A percentile compares a stretch with the other conserved stretches of the same genome.
Evolutionary conservation across 371 early-diverging fungal genomes (phyloP).

Genomic region (Mortierella sp.): DNA sequence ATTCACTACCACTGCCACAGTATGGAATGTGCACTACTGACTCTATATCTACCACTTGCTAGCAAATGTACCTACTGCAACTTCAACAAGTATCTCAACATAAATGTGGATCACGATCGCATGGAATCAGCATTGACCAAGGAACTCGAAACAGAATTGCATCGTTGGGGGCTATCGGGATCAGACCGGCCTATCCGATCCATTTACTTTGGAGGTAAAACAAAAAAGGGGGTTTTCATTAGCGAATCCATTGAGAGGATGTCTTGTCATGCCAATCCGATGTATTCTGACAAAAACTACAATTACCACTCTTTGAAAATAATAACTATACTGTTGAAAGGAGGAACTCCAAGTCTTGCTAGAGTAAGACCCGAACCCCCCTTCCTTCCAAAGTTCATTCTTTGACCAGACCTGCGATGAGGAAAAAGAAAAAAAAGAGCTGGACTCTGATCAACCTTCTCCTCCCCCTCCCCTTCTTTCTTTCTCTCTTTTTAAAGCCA

Average conservation of each 20-base stretch:
- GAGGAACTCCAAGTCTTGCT: constrained; percentile 74
- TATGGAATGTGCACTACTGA: not conserved
- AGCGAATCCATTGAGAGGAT: not conserved
- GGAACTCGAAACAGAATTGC: constrained; percentile 57
- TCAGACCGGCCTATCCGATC: constrained; percentile 57
- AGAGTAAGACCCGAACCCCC: constrained; percentile 10
- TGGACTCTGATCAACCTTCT: too few relatives aligned
- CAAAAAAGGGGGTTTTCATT: not conserved
- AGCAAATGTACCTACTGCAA: constrained; percentile 88
- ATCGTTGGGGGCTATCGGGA: constrained; percentile 21
- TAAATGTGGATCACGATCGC: constrained; percentile 64
- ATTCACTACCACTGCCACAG: too few relatives aligned
- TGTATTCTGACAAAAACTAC: constrained; percentile 26
- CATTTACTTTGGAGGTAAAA: constrained; percentile 78
- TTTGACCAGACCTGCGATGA: too few relatives aligned
- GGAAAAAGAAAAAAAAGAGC: too few relatives aligned
- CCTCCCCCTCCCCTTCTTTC: too few relatives aligned
- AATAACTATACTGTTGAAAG: constrained; percentile 21
- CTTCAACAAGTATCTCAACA: constrained; percentile 85
- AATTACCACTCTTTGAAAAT: too few relatives aligned
- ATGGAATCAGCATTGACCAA: constrained; percentile 61
- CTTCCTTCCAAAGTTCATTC: too few relatives aligned
- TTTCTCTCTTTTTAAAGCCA: constrained; percentile 24
- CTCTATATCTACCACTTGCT: not conserved
- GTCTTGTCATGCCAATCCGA: constrained; percentile 22